A percentile compares a stretch with the other conserved stretches of the same genome.
These are phyloP conservation scores for Marvania coccoides DNA, from an alignment of 139 green algal genomes.

Conservation along the genomic window DNA sequence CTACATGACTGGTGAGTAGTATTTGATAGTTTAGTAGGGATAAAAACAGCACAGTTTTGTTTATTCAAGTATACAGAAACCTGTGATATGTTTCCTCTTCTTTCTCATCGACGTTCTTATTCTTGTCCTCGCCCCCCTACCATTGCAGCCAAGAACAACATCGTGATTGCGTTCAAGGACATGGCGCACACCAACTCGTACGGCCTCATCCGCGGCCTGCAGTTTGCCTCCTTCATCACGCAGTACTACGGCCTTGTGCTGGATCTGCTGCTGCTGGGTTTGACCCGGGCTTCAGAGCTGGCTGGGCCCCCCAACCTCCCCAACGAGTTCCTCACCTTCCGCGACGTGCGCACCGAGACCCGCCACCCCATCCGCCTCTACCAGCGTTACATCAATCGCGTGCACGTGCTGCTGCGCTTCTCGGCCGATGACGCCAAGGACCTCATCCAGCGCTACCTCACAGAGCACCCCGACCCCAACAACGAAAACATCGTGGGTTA, in stretches of 20 bases:
- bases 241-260: slow-evolving; percentile 96
- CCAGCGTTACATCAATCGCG: slow-evolving; percentile 85
- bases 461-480: slow-evolving; percentile 99
- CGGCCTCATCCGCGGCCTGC: slow-evolving; percentile 94
- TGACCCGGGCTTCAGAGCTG: slow-evolving; percentile 92
- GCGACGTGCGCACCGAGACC: slow-evolving; percentile 75
- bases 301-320: slow-evolving; percentile 85
- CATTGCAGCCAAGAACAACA: slow-evolving; percentile 55
- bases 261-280: slow-evolving; percentile 94
- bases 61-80: too few species aligned
- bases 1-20: slow-evolving; percentile 85
- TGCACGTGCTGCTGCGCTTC: slow-evolving; percentile 88
- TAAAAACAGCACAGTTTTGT: slow-evolving; percentile 77
- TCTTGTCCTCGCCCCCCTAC: neutral
- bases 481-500: slow-evolving; percentile 99
- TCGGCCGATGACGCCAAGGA: slow-evolving; percentile 89
- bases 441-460: slow-evolving; percentile 95
- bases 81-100: too few species aligned
- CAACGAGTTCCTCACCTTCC: slow-evolving; percentile 97
- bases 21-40: neutral
- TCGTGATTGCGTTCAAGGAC: slow-evolving; percentile 89
- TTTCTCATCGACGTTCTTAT: too few species aligned
- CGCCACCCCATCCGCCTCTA: slow-evolving; percentile 97
- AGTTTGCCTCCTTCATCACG: slow-evolving; percentile 94
- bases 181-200: slow-evolving; percentile 99